A percentile compares a stretch with the other conserved stretches of the same genome.
These are phyloP conservation scores for Penicillium soppii DNA, from an alignment of 495 filamentous ascomycete genomes.

Conservation along the genomic window DNA sequence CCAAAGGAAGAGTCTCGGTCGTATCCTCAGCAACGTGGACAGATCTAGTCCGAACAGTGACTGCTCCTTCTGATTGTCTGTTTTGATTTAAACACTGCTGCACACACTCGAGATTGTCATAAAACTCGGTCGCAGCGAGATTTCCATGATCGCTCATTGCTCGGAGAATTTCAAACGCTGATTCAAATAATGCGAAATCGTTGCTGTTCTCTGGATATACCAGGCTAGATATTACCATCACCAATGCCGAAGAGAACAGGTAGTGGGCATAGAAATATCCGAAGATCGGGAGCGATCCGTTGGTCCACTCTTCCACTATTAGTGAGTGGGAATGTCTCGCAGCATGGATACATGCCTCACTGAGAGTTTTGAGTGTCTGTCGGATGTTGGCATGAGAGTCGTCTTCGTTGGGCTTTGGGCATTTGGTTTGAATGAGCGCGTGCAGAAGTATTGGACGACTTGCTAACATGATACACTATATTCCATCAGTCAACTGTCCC, in stretches of 20 bases:
- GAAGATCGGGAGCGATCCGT: constrained; percentile 32
- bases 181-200: constrained; percentile 27
- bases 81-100: constrained; percentile 13
- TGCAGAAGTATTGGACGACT: constrained; percentile 32
- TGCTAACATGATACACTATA: constrained; percentile 32
- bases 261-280: constrained; percentile 39
- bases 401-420: constrained; percentile 8
- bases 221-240: constrained; percentile 33
- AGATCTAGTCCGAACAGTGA: background rate
- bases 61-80: background rate
- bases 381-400: constrained; percentile 11
- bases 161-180: constrained; percentile 27
- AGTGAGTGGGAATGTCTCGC: constrained; percentile 29
- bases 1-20: background rate
- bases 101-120: constrained; percentile 28
- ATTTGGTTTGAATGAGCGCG: constrained; percentile 20
- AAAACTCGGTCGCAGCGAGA: constrained; percentile 31
- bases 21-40: background rate
- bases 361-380: constrained; percentile 23
- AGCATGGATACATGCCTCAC: constrained; percentile 34
- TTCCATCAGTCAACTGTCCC: too few relatives aligned
- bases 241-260: constrained; percentile 29
- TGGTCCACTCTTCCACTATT: constrained; percentile 36
- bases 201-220: constrained; percentile 15
- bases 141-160: constrained; percentile 31